A percentile compares a stretch with the other conserved stretches of the same genome.
Evolutionary conservation across 495 filamentous ascomycete species (phyloP).

Genomic region (Lasiosphaeriaceae sp.): DNA sequence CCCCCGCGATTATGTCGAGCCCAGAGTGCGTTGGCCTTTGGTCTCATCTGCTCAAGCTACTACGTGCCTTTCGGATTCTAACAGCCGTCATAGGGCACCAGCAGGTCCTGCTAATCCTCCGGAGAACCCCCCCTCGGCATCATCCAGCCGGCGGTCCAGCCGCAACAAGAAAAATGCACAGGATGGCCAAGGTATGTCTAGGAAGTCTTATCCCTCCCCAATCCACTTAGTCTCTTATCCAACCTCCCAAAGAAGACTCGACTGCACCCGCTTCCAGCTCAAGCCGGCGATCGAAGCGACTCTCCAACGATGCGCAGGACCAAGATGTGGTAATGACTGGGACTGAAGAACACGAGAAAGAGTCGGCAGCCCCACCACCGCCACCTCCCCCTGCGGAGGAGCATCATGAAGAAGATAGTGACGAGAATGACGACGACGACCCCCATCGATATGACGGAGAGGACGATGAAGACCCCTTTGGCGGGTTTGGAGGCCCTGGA

Average conservation of each 20-base stretch:
- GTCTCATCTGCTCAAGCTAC: not conserved
- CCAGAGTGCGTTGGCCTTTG: conserved; percentile 58
- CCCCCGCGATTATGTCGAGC: conserved; percentile 73
- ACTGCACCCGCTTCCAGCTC: conserved; percentile 39
- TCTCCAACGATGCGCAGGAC: conserved; percentile 47
- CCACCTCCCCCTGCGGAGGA: conserved; percentile 45
- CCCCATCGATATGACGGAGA: conserved; percentile 33
- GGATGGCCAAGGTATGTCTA: conserved; percentile 30
- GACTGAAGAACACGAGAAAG: conserved; percentile 61
- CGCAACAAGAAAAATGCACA: conserved; percentile 56
- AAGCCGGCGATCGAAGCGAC: conserved; percentile 49
- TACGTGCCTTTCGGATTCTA: not conserved
- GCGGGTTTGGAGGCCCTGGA: conserved; percentile 62
- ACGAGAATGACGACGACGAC: conserved; percentile 51
- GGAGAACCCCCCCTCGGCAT: conserved; percentile 39
- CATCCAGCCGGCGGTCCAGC: conserved; percentile 64
- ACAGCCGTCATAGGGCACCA: conserved; percentile 26
- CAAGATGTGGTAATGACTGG: conserved; percentile 52
- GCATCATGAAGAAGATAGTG: conserved; percentile 48
- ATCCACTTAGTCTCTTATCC: conserved; percentile 13
- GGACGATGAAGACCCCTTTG: conserved; percentile 75
- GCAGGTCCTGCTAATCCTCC: conserved; percentile 29
- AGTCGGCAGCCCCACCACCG: conserved; percentile 38
- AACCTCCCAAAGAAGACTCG: conserved; percentile 11
- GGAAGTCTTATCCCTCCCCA: not conserved